These are phyloP conservation scores for Colletotrichum chrysophilum DNA, from an alignment of 2,329 filamentous ascomycete genomes.

Conservation along the genomic window DNA sequence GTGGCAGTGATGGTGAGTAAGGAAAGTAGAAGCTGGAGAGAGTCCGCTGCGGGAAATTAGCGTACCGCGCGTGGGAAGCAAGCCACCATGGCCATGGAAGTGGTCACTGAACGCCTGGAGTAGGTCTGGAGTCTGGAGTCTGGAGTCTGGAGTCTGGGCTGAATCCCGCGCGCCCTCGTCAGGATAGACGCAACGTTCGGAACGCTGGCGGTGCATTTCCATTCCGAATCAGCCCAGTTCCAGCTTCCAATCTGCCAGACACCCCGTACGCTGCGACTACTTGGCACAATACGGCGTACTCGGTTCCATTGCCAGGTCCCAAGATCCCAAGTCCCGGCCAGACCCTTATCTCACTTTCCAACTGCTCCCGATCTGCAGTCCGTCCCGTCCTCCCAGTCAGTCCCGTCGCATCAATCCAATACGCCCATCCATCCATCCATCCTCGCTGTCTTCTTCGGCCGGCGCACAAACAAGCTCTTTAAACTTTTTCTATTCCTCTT, in stretches of 20 bases:
- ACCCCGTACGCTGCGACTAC: neutral
- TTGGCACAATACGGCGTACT: neutral
- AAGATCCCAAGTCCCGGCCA: neutral
- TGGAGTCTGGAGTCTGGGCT: neutral
- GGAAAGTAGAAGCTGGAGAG: neutral
- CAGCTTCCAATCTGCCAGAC: neutral
- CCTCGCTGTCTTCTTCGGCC: neutral
- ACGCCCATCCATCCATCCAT: neutral
- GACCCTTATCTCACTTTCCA: neutral
- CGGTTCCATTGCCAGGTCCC: neutral
- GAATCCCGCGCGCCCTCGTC: neutral
- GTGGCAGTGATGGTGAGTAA: neutral
- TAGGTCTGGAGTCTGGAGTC: neutral
- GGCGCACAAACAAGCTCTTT: conserved; percentile 1
- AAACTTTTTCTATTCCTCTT: neutral
- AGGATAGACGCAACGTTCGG: neutral
- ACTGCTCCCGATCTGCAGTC: neutral
- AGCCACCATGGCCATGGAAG: neutral
- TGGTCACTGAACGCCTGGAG: neutral
- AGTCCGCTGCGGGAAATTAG: neutral
- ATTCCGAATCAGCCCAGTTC: conserved; percentile 1
- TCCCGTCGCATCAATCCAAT: neutral
- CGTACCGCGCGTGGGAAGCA: neutral
- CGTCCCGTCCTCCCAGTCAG: neutral
- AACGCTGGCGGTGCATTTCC: neutral